phyloP scores from a whole-genome alignment of 2,329 filamentous ascomycete genomes.

The Botrytis medusae region DNA sequence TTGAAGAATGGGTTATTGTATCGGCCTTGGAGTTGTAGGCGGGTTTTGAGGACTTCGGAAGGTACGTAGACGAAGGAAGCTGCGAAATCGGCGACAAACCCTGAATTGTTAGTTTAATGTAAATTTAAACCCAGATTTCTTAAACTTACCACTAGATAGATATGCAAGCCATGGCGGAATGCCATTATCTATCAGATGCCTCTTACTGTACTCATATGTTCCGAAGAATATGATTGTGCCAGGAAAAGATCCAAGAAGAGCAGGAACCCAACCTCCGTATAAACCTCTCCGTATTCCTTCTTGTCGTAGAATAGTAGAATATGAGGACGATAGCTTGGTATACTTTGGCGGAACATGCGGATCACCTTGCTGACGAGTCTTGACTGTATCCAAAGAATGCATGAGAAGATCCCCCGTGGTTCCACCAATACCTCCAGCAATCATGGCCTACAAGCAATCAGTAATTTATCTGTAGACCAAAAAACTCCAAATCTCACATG shows the following conservation, averaged over 20 bases:
- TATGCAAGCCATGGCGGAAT: constrained; percentile 83
- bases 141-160: constrained; percentile 69
- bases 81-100: constrained; percentile 89
- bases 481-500: constrained; percentile 49
- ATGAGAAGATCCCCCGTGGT: constrained; percentile 95
- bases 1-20: constrained; percentile 93
- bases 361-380: constrained; percentile 96
- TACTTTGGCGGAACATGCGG: constrained; percentile 92
- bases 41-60: constrained; percentile 96
- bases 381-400: constrained; percentile 98
- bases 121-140: not conserved
- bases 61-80: constrained; percentile 94
- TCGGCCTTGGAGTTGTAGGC: constrained; percentile 88
- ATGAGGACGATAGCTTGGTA: constrained; percentile 83
- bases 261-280: constrained; percentile 91
- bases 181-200: constrained; percentile 80
- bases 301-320: constrained; percentile 88
- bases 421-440: constrained; percentile 90
- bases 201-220: constrained; percentile 93
- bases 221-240: constrained; percentile 96
- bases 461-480: constrained; percentile 24
- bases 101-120: constrained; percentile 45
- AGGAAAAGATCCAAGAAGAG: constrained; percentile 86
- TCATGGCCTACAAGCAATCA: constrained; percentile 68
- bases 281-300: constrained; percentile 84